phyloP scores from a whole-genome alignment of 805 yeast genomes.

The Naumovozyma castellii region DNA sequence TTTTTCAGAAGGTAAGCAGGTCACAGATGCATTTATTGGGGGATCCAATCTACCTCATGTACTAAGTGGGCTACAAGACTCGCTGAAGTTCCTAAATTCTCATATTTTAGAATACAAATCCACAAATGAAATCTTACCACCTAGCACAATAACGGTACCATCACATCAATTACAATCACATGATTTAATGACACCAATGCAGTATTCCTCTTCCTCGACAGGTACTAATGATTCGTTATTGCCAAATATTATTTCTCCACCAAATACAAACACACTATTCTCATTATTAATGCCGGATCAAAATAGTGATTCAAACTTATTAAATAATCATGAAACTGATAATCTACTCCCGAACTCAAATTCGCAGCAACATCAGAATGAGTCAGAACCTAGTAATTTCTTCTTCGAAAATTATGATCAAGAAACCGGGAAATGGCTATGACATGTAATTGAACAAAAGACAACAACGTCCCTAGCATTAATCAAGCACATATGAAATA shows the following conservation, averaged over 20 bases:
- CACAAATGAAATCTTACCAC: constrained; percentile 24
- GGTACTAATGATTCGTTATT: background rate
- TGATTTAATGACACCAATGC: constrained; percentile 1
- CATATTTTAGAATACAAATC: constrained; percentile 40
- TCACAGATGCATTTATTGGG: constrained; percentile 53
- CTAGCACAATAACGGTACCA: constrained; percentile 5
- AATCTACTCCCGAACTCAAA: background rate
- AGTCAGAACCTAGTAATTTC: background rate
- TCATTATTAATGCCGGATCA: background rate
- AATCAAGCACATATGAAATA: no score
- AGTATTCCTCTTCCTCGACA: background rate
- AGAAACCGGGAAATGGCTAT: background rate
- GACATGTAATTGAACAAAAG: background rate
- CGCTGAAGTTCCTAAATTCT: constrained; percentile 46
- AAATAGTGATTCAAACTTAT: no score
- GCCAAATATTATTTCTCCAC: background rate
- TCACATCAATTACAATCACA: constrained; percentile 6
- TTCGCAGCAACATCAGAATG: no score
- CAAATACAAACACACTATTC: background rate
- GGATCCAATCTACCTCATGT: constrained; percentile 62
- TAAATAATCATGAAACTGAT: no score
- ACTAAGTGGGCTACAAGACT: constrained; percentile 46
- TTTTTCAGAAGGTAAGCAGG: constrained; percentile 77
- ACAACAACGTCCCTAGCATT: no score
- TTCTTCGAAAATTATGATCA: background rate